Evolutionary conservation across 176 grass and related monocot genomes (phyloP), one percentile per base, ranked within the genome.

Genomic region (Hyparrhenia diplandra): DNA sequence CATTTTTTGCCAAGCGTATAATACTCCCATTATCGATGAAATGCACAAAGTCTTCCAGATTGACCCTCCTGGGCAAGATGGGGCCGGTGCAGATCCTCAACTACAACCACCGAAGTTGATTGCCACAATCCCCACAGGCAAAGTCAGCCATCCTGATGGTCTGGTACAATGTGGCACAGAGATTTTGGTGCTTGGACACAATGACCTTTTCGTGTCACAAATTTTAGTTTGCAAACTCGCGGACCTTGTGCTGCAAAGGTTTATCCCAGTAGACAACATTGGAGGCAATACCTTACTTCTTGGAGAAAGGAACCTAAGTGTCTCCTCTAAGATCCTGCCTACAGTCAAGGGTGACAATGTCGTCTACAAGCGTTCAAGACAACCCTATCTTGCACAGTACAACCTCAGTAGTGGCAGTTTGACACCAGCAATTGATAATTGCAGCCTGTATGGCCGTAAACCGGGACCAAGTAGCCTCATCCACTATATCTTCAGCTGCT

Each of bases 401-500:
- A 14, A 67, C 49, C 73, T 84, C 25, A 57, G 47, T 12, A 84
- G 64, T 20, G 29, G 73, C 27, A 69, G 2, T 13, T 51, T 25
- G 29, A 64, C 57, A 47, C 58, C 12, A 20, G 69, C 80, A 47
- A 64, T 73, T 10, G 39, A 82, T 37, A 10, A 63, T 63, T 82
- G 69, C 41, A 84, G 75, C 25, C 30, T 74, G 29, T 74, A 35
- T 55, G 47, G 71, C 71, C 18, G 4, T 55, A 30, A 17, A 35
- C 71, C 17, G 1, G 71, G 71, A 74, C 71, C 71, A 13, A 74
- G 71, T 55, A 55, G 2, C 29, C 71, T 55, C 10, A 14, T 55
- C 47, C 71, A 35, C 71, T 13, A 55, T 55, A 55, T 74, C 18
- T 52, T 73, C 30, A 74, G 71, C 71, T 74, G 71, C 11, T 74